Percentiles rank a stretch among this genome's conserved stretches.
phyloP scores from a whole-genome alignment of 257 asterid species.

The Nicotiana tomentosiformis region DNA sequence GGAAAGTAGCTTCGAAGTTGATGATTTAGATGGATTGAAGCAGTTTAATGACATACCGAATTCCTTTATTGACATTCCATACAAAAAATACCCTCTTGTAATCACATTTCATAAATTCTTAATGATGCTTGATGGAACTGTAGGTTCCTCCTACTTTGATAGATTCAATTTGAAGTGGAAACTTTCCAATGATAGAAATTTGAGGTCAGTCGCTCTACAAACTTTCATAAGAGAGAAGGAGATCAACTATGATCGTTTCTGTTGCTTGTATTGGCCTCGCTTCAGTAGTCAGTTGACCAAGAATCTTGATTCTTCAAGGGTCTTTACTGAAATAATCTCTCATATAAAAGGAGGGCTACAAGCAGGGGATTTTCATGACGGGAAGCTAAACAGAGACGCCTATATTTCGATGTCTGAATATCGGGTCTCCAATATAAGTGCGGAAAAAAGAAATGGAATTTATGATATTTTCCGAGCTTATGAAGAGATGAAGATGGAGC shows the following conservation, averaged over 20 bases:
- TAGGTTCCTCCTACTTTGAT: conserved; percentile 45
- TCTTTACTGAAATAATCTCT: conserved; percentile 57
- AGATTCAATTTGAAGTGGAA: conserved; percentile 26
- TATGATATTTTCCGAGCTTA: conserved; percentile 48
- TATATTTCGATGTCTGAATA: conserved; percentile 37
- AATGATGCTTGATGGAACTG: conserved; percentile 70
- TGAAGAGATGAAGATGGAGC: conserved; percentile 45
- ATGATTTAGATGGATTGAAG: conserved; percentile 39
- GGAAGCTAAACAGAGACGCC: conserved; percentile 29
- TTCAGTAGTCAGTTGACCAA: conserved; percentile 33
- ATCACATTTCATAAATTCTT: conserved; percentile 59
- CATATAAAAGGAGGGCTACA: conserved; percentile 56
- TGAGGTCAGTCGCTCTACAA: conserved; percentile 37
- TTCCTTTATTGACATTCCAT: conserved; percentile 37
- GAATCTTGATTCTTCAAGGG: conserved; percentile 46
- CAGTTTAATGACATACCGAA: conserved; percentile 50
- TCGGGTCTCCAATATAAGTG: conserved; percentile 39
- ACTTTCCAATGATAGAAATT: conserved; percentile 17
- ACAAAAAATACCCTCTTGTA: conserved; percentile 48
- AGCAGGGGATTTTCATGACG: conserved; percentile 20
- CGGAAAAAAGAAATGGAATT: conserved; percentile 28
- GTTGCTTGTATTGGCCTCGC: conserved; percentile 50
- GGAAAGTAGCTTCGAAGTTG: conserved; percentile 22
- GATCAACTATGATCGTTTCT: conserved; percentile 46
- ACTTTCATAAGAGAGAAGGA: conserved; percentile 44